Evolutionary conservation across 257 asterid species (phyloP).

Genomic region (Anisodus acutangulus): DNA sequence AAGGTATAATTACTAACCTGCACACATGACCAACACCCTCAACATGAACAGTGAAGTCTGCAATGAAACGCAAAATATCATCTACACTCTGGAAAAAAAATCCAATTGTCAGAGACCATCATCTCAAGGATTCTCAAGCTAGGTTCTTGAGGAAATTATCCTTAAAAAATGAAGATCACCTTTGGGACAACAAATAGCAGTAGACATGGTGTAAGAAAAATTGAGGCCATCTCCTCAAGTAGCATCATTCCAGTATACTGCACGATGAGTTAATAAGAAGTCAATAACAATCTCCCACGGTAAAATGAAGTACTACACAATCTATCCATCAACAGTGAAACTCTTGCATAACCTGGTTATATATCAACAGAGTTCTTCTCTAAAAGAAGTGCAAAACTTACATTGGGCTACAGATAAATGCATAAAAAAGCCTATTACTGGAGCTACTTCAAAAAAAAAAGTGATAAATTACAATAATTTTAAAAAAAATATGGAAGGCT

Average conservation of each 20-base stretch:
- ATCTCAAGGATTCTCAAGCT: conserved; percentile 22
- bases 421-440: neutral
- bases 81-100: conserved; percentile 67
- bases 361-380: neutral
- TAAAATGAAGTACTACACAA: neutral
- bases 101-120: conserved; percentile 28
- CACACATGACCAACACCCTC: conserved; percentile 97
- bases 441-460: neutral
- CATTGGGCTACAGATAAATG: neutral
- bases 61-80: conserved; percentile 75
- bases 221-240: conserved; percentile 96
- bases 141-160: neutral
- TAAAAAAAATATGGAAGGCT: neutral
- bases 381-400: neutral
- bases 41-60: conserved; percentile 79
- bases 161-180: conserved; percentile 47
- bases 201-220: conserved; percentile 87
- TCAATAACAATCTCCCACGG: neutral
- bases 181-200: conserved; percentile 84
- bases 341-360: conserved; percentile 13
- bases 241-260: conserved; percentile 98
- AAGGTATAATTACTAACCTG: conserved; percentile 51
- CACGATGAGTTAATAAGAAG: conserved; percentile 31
- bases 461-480: neutral
- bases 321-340: neutral